Evolutionary conservation across 768 basidiomycete genomes (phyloP).

Genomic region (Suillus tomentosus): DNA sequence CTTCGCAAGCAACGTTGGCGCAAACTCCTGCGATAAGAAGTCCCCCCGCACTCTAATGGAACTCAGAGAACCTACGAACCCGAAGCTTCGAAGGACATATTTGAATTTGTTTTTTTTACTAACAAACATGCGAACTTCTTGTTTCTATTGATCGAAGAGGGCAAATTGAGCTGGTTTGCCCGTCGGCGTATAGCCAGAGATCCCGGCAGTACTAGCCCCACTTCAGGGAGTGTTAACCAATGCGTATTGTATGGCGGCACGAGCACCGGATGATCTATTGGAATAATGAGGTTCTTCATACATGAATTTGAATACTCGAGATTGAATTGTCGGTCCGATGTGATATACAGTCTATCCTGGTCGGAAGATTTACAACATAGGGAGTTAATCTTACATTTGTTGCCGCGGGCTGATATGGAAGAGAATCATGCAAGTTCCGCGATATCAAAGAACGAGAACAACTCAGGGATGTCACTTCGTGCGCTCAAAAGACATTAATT

Average conservation of each 20-base stretch:
- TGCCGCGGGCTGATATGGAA: not conserved
- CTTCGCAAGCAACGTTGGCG: not conserved
- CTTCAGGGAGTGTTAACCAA: not conserved
- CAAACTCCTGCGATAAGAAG: not conserved
- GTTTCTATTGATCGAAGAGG: not conserved
- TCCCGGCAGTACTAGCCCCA: not conserved
- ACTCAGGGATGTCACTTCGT: not conserved
- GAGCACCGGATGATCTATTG: not conserved
- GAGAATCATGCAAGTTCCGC: not conserved
- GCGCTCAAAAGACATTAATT: no score
- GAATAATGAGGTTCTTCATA: not conserved
- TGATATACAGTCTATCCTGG: constrained; percentile 39
- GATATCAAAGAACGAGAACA: not conserved
- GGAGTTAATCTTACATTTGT: not conserved
- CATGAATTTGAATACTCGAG: not conserved
- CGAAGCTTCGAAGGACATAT: not conserved
- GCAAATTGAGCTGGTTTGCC: not conserved
- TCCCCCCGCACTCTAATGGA: not conserved
- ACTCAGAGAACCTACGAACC: not conserved
- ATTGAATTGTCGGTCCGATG: not conserved
- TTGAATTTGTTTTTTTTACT: not conserved
- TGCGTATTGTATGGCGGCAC: not conserved
- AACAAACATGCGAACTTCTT: not conserved
- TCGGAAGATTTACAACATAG: constrained; percentile 17
- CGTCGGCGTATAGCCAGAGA: not conserved